These are phyloP conservation scores for Lactarius hatsudake DNA, from an alignment of 768 basidiomycete genomes.

Conservation along the genomic window DNA sequence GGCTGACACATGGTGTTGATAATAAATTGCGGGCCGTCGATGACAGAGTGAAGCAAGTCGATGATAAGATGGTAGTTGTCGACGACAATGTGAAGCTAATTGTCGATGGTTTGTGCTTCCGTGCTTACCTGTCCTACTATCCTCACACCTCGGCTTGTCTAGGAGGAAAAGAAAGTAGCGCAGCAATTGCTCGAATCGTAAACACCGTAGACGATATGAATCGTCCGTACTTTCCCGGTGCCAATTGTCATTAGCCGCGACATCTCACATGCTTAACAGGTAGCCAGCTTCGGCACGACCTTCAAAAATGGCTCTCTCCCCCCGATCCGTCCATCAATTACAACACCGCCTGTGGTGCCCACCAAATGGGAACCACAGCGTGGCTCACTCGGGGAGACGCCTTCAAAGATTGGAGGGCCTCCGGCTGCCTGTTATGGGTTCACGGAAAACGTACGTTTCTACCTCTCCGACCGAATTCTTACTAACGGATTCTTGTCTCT, in stretches of 20 bases:
- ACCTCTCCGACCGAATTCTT: neutral
- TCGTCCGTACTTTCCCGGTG: neutral
- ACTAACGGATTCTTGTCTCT: neutral
- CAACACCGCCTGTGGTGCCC: neutral
- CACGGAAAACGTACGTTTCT: constrained; percentile 2
- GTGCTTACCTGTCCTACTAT: neutral
- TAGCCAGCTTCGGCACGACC: neutral
- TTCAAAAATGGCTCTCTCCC: constrained; percentile 5
- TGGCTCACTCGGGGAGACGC: neutral
- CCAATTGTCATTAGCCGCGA: neutral
- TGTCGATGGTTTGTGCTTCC: neutral
- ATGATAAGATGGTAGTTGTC: neutral
- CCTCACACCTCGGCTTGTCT: neutral
- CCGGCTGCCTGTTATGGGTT: neutral
- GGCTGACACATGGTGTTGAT: neutral
- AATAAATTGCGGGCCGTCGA: neutral
- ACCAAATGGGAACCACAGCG: neutral
- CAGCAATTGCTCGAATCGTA: neutral
- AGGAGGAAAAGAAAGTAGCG: neutral
- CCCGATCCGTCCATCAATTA: constrained; percentile 9
- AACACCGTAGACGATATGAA: neutral
- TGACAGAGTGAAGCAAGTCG: neutral
- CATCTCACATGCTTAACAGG: neutral
- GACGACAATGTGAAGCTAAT: too few relatives aligned
- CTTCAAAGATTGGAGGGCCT: neutral